Conservation (phyloP, 2,329 filamentous ascomycete species). For the Hypoxylon sp. region DNA sequence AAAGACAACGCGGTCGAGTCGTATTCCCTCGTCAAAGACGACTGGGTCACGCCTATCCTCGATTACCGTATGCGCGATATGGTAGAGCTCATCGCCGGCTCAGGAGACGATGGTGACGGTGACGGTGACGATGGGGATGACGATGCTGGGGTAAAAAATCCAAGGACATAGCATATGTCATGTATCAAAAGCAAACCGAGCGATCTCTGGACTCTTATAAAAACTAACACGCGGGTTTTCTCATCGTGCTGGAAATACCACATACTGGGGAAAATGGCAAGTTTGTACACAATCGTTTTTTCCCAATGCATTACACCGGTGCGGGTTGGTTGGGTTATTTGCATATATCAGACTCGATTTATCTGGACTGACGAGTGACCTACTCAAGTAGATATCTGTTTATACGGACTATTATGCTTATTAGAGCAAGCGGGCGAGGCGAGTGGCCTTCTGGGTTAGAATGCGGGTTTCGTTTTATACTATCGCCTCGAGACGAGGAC, state of each 20-base stretch:
- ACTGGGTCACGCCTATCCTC: slow-evolving; percentile 71
- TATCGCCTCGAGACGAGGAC: not conserved
- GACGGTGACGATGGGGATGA: slow-evolving; percentile 11
- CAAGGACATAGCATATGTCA: slow-evolving; percentile 2
- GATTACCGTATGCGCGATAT: slow-evolving; percentile 74
- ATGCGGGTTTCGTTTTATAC: slow-evolving; percentile 3
- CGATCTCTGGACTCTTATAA: slow-evolving; percentile 6
- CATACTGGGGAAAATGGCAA: not conserved
- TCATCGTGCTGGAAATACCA: slow-evolving; percentile 16
- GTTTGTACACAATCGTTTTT: slow-evolving; percentile 3
- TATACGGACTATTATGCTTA: not conserved
- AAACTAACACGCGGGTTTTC: not conserved
- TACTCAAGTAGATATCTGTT: not conserved
- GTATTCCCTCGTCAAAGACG: slow-evolving; percentile 71
- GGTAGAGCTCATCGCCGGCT: slow-evolving; percentile 62
- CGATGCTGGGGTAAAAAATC: slow-evolving; percentile 2
- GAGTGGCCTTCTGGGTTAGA: slow-evolving; percentile 10
- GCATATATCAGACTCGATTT: slow-evolving; percentile 5
- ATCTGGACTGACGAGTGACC: slow-evolving; percentile 11
- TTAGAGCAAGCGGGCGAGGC: not conserved
- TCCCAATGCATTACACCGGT: slow-evolving; percentile 2
- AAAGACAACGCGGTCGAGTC: slow-evolving; percentile 67
- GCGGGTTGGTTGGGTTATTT: slow-evolving; percentile 9
- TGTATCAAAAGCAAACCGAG: slow-evolving; percentile 11
- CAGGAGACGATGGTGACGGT: slow-evolving; percentile 17